phyloP scores from a whole-genome alignment of 345 rosid genomes.

The Corymbia maculata region DNA sequence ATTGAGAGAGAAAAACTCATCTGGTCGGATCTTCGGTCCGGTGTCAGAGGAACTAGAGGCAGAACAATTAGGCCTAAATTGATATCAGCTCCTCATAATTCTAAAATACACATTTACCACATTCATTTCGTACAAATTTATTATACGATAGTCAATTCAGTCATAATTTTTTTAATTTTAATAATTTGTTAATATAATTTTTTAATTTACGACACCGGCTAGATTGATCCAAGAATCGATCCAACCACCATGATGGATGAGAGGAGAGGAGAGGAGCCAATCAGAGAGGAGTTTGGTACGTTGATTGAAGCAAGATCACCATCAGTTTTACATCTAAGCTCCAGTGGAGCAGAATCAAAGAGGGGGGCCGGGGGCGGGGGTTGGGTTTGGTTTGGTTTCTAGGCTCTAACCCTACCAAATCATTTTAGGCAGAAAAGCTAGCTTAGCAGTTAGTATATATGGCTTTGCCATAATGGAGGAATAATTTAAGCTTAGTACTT shows the following conservation, averaged over 20 bases:
- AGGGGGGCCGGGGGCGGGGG: too few relatives aligned
- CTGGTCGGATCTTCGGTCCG: not conserved
- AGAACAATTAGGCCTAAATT: not conserved
- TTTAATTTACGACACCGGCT: rapidly evolving
- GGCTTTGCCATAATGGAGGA: not conserved
- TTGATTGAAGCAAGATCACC: not conserved
- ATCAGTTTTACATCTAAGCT: not conserved
- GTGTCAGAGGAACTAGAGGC: not conserved
- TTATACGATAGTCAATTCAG: rapidly evolving
- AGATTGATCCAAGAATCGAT: not conserved
- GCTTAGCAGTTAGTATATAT: not conserved
- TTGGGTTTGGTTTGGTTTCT: too few relatives aligned
- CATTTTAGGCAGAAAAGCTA: not conserved
- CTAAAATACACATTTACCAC: not conserved
- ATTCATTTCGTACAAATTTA: not conserved
- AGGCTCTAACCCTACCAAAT: not conserved
- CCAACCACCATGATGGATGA: not conserved
- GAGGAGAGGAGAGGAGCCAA: not conserved
- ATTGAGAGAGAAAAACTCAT: not conserved
- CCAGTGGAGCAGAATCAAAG: not conserved
- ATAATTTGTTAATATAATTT: rapidly evolving
- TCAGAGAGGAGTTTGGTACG: not conserved
- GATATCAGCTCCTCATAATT: not conserved
- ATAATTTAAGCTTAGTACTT: not conserved
- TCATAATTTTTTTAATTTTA: rapidly evolving